These are phyloP conservation scores for Pichia terricola DNA, from an alignment of 1,139 yeast genomes.

Conservation along the genomic window DNA sequence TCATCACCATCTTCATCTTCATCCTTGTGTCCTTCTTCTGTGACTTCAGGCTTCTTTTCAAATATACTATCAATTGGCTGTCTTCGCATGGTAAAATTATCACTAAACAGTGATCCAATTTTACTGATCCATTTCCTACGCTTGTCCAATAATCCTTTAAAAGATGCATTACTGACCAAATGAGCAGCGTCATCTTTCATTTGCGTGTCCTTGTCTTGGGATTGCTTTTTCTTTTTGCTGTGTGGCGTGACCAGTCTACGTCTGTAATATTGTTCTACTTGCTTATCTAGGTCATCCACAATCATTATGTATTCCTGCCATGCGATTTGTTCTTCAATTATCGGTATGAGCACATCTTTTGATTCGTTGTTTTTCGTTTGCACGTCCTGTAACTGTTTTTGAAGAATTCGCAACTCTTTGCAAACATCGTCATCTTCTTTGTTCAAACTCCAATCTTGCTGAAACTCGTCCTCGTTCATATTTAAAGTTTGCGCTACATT, in stretches of 20 bases:
- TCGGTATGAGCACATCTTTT: constrained; percentile 56
- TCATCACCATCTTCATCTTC: neutral
- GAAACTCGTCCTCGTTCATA: constrained; percentile 27
- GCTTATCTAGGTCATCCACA: constrained; percentile 88
- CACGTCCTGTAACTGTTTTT: constrained; percentile 55
- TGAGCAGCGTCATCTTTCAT: constrained; percentile 27
- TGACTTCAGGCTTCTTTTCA: constrained; percentile 6
- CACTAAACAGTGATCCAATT: constrained; percentile 74
- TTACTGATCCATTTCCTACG: constrained; percentile 81
- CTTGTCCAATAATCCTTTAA: constrained; percentile 73
- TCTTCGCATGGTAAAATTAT: constrained; percentile 59
- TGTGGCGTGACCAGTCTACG: constrained; percentile 77
- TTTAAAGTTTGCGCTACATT: constrained; percentile 35
- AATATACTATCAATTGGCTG: constrained; percentile 61
- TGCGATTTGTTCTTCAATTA: constrained; percentile 85
- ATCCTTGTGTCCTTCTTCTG: neutral
- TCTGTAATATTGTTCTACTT: constrained; percentile 88
- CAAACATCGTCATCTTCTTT: constrained; percentile 94
- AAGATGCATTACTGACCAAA: constrained; percentile 58
- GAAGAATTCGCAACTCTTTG: constrained; percentile 68
- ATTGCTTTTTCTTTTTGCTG: constrained; percentile 47
- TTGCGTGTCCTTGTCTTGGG: constrained; percentile 9
- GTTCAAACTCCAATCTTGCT: constrained; percentile 69
- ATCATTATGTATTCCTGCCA: constrained; percentile 91
- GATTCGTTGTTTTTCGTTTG: constrained; percentile 57